A percentile compares a stretch with the other conserved stretches of the same genome.
Evolutionary conservation across 2,329 filamentous ascomycete species (phyloP).

Genomic region (Zopfia rhizophila): DNA sequence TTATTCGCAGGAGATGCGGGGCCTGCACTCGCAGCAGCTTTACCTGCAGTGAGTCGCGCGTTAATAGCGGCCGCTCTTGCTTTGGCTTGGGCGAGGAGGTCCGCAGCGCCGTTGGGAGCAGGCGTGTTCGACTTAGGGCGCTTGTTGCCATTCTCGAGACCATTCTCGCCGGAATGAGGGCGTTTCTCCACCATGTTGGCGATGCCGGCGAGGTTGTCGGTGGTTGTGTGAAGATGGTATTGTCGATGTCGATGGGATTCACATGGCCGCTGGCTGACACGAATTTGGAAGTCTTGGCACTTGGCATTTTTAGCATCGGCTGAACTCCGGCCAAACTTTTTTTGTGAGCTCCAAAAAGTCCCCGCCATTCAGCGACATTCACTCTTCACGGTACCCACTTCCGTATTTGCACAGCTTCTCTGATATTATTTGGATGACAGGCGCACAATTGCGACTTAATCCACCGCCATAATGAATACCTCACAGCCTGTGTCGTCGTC

Average conservation of each 20-base stretch:
- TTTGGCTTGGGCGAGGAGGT: slow-evolving; percentile 41
- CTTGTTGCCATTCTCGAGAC: slow-evolving; percentile 53
- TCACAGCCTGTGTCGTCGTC: slow-evolving; percentile 82
- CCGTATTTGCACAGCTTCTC: slow-evolving; percentile 5
- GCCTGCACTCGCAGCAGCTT: slow-evolving; percentile 20
- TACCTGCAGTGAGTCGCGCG: slow-evolving; percentile 43
- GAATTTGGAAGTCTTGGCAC: slow-evolving; percentile 27
- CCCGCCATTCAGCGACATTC: slow-evolving; percentile 29
- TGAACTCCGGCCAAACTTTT: slow-evolving; percentile 41
- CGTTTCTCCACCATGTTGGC: slow-evolving; percentile 56
- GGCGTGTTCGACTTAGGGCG: slow-evolving; percentile 51
- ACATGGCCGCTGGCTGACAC: slow-evolving; percentile 31
- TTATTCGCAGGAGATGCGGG: slow-evolving; percentile 16
- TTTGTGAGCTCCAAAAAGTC: slow-evolving; percentile 42
- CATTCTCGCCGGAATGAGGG: slow-evolving; percentile 49
- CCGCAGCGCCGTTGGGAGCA: slow-evolving; percentile 43
- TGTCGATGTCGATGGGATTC: slow-evolving; percentile 5
- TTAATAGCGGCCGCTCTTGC: slow-evolving; percentile 45
- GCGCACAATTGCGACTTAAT: slow-evolving; percentile 20
- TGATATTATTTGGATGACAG: slow-evolving; percentile 21
- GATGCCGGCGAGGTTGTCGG: slow-evolving; percentile 14
- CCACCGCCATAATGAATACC: slow-evolving; percentile 52
- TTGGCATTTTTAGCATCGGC: slow-evolving; percentile 21
- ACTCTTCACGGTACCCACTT: slow-evolving; percentile 23
- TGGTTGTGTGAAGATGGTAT: background rate